Evolutionary conservation across 805 yeast species (phyloP), one percentile per base, ranked within the genome.

Genomic region (Cyberlindnera sargentensis): DNA sequence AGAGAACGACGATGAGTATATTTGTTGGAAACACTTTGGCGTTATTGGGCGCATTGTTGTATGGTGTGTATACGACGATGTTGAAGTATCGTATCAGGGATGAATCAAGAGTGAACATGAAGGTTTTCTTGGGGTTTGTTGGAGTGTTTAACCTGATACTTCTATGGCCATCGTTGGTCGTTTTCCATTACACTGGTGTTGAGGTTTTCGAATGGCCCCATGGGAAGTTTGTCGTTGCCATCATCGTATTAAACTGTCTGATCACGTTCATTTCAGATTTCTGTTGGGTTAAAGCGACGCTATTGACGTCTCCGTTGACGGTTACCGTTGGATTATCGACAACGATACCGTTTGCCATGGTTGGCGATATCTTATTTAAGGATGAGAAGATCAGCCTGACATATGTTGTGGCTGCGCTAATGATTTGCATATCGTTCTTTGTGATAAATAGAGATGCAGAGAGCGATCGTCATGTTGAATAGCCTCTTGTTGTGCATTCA

Each of bases 211-310:
- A 78, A 54, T 55, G 83, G 36, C 98, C 98, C 1, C 68, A 72
- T 0, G 63, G 75, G 2, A 48, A 65, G 0, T 67, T 69, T 33
- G 77, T 83, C 3, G 66, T 80, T 56, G 45, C 63, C 1, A 67
- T 89, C 3, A 65, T 91, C 6, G 40, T 73, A 0, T 48, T 78
- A 38, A 93, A 93, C 61, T 84, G 90, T 46, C 56, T 77, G 31
- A 79, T 88, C 35, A 88, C 96, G 1, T 82, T 93, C 52, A 64
- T 90, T 11, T 83, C 95, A 34, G 99, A 93, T 61, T 89, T 83
- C 54, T 80, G 95, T 56, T 93, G 99, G 99, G 96, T 95, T 31
- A 79, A 87, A 49, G 95, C 98, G 0, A 93, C 90, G 78, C 72
- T 93, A 30, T 67, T 93, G 57, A 93, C 99, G 1, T 83, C 93